Evolutionary conservation across 805 yeast genomes (phyloP).

Genomic region (Pichia eremophila): DNA sequence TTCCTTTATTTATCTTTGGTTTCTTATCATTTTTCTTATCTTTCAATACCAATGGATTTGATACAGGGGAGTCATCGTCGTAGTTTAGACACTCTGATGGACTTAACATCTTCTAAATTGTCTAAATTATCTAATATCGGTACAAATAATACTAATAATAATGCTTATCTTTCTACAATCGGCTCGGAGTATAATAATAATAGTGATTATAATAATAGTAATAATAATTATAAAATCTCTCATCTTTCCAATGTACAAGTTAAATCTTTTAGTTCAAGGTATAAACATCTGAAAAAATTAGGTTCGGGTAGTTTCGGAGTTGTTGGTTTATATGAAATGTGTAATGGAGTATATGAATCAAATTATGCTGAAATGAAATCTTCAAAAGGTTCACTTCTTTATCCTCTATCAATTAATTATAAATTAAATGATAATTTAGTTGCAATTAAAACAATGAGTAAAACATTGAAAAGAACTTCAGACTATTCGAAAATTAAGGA

Average conservation of each 20-base stretch:
- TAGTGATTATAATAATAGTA: not conserved
- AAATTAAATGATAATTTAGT: conserved; percentile 32
- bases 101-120: no score
- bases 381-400: conserved; percentile 41
- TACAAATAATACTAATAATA: not conserved
- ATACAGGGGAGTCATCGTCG: no score
- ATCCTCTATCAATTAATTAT: conserved; percentile 23
- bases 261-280: conserved; percentile 33
- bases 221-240: not conserved
- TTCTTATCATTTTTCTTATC: not conserved
- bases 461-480: conserved; percentile 39
- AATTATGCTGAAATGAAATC: conserved; percentile 15
- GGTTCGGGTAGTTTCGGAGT: conserved; percentile 75
- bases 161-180: not conserved
- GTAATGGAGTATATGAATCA: conserved; percentile 12
- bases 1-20: not conserved
- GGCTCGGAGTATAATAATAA: not conserved
- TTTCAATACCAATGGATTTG: no score
- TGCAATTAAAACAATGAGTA: conserved; percentile 77
- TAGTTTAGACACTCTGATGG: no score
- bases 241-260: conserved; percentile 25
- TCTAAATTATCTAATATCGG: not conserved
- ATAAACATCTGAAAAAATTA: conserved; percentile 41
- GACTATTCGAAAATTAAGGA: conserved; percentile 57
- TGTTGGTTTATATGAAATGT: conserved; percentile 53